phyloP scores from a whole-genome alignment of 257 asterid genomes.

The Scutellaria barbata region DNA sequence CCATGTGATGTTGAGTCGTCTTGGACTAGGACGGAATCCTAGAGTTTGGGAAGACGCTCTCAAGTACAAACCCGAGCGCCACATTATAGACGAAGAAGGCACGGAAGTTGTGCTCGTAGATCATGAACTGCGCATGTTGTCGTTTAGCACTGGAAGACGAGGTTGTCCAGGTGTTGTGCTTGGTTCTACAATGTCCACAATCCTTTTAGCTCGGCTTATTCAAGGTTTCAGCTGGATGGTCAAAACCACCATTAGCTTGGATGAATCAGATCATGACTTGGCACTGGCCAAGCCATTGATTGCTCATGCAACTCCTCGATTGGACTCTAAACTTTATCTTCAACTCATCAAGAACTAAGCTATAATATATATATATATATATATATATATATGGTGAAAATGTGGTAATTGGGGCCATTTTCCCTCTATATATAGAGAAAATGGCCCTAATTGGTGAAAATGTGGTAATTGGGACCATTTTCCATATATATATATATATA shows the following conservation, averaged over 20 bases:
- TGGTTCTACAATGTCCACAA: constrained; percentile 24
- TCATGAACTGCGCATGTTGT: constrained; percentile 26
- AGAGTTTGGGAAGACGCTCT: constrained; percentile 40
- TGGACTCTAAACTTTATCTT: background rate
- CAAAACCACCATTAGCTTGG: background rate
- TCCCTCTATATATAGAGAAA: too few species aligned
- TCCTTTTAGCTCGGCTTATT: constrained; percentile 32
- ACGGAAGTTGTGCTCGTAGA: constrained; percentile 22
- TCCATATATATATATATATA: too few species aligned
- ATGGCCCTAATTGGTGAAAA: too few species aligned
- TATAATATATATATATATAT: too few species aligned
- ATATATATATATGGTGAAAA: too few species aligned
- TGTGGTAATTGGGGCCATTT: too few species aligned
- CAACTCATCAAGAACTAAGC: too few species aligned
- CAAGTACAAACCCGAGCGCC: constrained; percentile 38
- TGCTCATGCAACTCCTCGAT: background rate
- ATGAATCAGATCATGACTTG: constrained; percentile 9
- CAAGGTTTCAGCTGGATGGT: constrained; percentile 27
- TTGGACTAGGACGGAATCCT: constrained; percentile 44
- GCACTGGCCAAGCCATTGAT: constrained; percentile 20
- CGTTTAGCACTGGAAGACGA: constrained; percentile 42
- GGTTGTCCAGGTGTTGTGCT: constrained; percentile 31
- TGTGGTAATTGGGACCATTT: too few species aligned
- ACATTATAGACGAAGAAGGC: background rate
- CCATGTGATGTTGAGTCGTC: constrained; percentile 38